phyloP scores from a whole-genome alignment of 352 stramenopile genomes.

The Pythium aphanidermatum region DNA sequence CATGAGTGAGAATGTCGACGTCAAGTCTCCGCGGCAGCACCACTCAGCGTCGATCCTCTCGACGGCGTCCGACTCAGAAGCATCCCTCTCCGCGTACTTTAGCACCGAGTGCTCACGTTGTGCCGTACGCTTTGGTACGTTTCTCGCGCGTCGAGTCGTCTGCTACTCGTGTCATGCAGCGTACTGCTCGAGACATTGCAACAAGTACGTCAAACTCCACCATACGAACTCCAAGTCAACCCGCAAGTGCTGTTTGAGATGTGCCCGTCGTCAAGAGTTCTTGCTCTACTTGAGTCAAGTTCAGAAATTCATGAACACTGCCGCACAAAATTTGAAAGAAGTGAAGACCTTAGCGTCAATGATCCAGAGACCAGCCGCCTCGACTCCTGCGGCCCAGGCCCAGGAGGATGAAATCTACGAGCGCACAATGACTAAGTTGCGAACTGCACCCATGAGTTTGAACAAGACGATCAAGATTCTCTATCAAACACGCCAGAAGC shows the following conservation, averaged over 20 bases:
- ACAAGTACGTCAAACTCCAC: constrained; percentile 34
- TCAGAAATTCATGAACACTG: constrained; percentile 29
- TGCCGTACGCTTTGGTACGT: constrained; percentile 40
- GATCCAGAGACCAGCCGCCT: constrained; percentile 1
- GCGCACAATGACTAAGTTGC: constrained; percentile 45
- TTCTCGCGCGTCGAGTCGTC: constrained; percentile 42
- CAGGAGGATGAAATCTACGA: constrained; percentile 28
- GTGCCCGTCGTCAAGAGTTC: constrained; percentile 52
- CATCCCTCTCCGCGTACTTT: neutral
- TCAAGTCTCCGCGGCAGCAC: constrained; percentile 4
- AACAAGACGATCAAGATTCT: constrained; percentile 75
- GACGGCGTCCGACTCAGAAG: constrained; percentile 8
- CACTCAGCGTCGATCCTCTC: constrained; percentile 12
- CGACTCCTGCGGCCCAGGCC: neutral
- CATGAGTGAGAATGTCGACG: constrained; percentile 5
- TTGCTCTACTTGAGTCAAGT: constrained; percentile 33
- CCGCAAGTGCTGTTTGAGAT: constrained; percentile 46
- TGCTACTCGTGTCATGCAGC: constrained; percentile 49
- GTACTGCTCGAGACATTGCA: constrained; percentile 63
- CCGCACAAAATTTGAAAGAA: constrained; percentile 18
- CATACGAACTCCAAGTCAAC: constrained; percentile 30
- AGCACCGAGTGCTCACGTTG: constrained; percentile 38
- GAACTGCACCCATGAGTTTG: constrained; percentile 53
- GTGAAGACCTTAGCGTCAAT: constrained; percentile 11
- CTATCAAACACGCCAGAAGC: constrained; percentile 69